A percentile compares a stretch with the other conserved stretches of the same genome.
Evolutionary conservation across 2,329 filamentous ascomycete genomes (phyloP).

Genomic region (Colletotrichum lupini): DNA sequence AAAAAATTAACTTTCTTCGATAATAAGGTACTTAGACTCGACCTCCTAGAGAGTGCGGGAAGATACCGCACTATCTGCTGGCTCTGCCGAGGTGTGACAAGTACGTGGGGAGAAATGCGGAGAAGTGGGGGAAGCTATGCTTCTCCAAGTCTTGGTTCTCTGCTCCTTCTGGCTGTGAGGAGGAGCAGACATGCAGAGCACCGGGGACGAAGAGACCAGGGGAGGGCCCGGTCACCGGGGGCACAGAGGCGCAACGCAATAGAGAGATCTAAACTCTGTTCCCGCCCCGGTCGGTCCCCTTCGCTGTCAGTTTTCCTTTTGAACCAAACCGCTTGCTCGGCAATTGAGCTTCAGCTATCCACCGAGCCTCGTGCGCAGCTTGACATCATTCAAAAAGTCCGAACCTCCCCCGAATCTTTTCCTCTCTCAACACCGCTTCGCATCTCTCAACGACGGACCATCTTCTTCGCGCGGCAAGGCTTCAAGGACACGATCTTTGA

Average conservation of each 20-base stretch:
- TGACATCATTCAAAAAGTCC: conserved; percentile 28
- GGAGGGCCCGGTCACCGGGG: conserved; percentile 16
- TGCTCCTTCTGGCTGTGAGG: conserved; percentile 7
- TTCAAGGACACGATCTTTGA: neutral
- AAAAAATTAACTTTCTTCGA: no score
- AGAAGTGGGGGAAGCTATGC: conserved; percentile 31
- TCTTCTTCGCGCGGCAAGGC: neutral
- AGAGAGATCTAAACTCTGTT: conserved; percentile 18
- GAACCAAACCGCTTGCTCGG: neutral
- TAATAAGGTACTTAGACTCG: no score
- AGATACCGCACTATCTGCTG: conserved; percentile 26
- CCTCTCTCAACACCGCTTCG: neutral
- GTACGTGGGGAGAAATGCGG: conserved; percentile 32
- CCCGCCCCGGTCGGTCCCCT: conserved; percentile 8
- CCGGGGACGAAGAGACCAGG: neutral
- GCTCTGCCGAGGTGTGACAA: conserved; percentile 26
- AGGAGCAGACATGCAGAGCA: neutral
- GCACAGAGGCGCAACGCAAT: conserved; percentile 24
- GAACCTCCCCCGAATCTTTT: neutral
- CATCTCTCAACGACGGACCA: neutral
- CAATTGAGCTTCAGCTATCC: conserved; percentile 6
- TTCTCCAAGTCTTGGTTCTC: conserved; percentile 27
- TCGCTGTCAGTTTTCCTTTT: conserved; percentile 7
- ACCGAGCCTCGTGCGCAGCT: conserved; percentile 11
- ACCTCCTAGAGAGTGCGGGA: neutral